Percentiles rank a stretch among this genome's conserved stretches.
These are phyloP conservation scores for Chaetomiaceae sp. DNA, from an alignment of 2,329 filamentous ascomycete genomes.

Conservation along the genomic window DNA sequence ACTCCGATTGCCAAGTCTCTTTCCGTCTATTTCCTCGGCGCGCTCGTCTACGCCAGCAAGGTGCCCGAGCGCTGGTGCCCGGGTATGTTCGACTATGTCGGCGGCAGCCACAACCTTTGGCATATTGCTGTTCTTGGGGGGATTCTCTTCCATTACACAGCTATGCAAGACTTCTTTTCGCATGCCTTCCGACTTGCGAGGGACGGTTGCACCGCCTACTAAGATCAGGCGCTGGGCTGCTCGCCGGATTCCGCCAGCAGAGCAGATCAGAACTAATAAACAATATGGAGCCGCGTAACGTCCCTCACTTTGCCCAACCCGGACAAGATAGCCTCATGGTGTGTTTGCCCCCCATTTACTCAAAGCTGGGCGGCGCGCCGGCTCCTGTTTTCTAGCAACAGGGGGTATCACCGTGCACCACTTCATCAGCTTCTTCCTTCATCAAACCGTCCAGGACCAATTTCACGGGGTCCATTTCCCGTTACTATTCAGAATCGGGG, in stretches of 20 bases:
- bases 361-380: neutral
- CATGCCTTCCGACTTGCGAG: slow-evolving; percentile 66
- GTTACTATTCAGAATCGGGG: slow-evolving; percentile 23
- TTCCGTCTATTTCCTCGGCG: slow-evolving; percentile 78
- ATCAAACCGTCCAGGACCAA: slow-evolving; percentile 29
- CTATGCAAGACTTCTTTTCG: slow-evolving; percentile 93
- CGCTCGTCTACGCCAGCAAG: slow-evolving; percentile 84
- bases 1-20: slow-evolving; percentile 80
- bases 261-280: neutral
- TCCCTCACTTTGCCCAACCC: too few relatives aligned
- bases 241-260: neutral
- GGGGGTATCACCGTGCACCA: neutral
- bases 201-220: slow-evolving; percentile 53
- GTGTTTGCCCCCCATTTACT: neutral
- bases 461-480: too few relatives aligned
- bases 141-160: slow-evolving; percentile 93
- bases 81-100: slow-evolving; percentile 90
- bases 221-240: neutral
- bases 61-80: slow-evolving; percentile 90
- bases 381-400: neutral
- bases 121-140: slow-evolving; percentile 90
- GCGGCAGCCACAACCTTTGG: slow-evolving; percentile 96
- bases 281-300: neutral
- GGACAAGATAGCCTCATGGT: too few relatives aligned
- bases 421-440: slow-evolving; percentile 5